Evolutionary conservation across 768 basidiomycete species (phyloP).

Genomic region (Leccinum olivaceopallidum): DNA sequence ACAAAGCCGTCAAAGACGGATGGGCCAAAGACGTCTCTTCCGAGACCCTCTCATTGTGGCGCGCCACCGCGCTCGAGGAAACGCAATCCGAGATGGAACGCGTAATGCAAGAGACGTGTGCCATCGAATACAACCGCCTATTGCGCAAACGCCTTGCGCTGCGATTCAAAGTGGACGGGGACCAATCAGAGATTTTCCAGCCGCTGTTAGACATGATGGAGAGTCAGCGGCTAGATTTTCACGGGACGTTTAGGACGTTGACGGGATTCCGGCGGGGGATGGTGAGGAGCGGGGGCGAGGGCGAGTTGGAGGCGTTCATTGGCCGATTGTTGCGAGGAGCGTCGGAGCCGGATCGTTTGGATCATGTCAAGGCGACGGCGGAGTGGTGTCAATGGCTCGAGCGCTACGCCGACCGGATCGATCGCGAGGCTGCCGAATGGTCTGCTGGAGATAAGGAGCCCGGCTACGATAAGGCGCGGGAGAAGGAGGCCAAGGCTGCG

Average conservation of each 20-base stretch:
- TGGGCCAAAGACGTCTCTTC: constrained; percentile 61
- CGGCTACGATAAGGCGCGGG: constrained; percentile 48
- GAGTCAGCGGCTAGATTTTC: constrained; percentile 79
- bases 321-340: constrained; percentile 46
- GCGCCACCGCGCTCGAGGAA: constrained; percentile 50
- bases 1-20: constrained; percentile 46
- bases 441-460: constrained; percentile 11
- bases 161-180: constrained; percentile 49
- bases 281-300: constrained; percentile 18
- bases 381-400: constrained; percentile 68
- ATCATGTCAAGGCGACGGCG: constrained; percentile 44
- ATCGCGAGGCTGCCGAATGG: constrained; percentile 52
- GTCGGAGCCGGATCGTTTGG: constrained; percentile 46
- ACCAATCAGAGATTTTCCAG: constrained; percentile 60
- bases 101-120: constrained; percentile 57
- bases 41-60: constrained; percentile 64
- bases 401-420: constrained; percentile 58
- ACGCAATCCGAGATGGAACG: constrained; percentile 62
- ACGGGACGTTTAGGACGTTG: constrained; percentile 78
- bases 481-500: constrained; percentile 49
- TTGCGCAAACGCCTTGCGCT: constrained; percentile 87
- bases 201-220: constrained; percentile 79
- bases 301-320: constrained; percentile 42
- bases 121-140: constrained; percentile 61
- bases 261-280: constrained; percentile 55